Evolutionary conservation across 495 filamentous ascomycete genomes (phyloP), one percentile per base, ranked within the genome.

Genomic region (Penicillium mononematosum): DNA sequence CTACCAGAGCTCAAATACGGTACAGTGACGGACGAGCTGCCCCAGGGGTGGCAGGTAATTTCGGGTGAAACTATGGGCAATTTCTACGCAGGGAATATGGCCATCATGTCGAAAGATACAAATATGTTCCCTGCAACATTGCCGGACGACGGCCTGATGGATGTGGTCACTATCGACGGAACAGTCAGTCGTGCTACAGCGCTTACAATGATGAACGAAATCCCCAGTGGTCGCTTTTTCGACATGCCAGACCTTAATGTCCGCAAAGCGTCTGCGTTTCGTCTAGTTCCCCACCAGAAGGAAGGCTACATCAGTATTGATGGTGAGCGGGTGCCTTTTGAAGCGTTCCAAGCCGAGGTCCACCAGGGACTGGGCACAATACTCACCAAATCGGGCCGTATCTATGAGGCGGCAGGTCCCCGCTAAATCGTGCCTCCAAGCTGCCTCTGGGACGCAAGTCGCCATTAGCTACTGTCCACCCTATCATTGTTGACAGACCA

Each of bases 61-160:
- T 83, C 88, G 5, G 79, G 86, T 49, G 85, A 90, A 54, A 89
- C 84, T 17, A 75, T 98, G 39, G 91, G 92, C 7, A 97, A 89
- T 67, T 97, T 98, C 75, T 97, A 94, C 70, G 87, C 87, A 9
- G 94, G 94, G 50, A 98, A 96, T 65, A 94, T 97, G 91, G 85
- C 90, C 5, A 90, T 87, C 71, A 91, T 98, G 90, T 85, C 91
- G 3, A 82, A 92, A 22, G 88, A 90, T 53, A 82, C 85, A 34
- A 90, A 89, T 62, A 95, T 97, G 78, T 98, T 98, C 80, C 81
- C 90, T 0, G 87, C 90, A 2, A 81, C 94, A 0, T 80, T 94
- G 12, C 89, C 91, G 7, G 84, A 85, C 52, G 94, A 98, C 65
- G 94, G 93, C 9, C 76, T 87, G 50, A 82, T 96, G 71, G 94